Conservation (phyloP, 1,139 yeast species). For the Debaryomyces udenii region DNA sequence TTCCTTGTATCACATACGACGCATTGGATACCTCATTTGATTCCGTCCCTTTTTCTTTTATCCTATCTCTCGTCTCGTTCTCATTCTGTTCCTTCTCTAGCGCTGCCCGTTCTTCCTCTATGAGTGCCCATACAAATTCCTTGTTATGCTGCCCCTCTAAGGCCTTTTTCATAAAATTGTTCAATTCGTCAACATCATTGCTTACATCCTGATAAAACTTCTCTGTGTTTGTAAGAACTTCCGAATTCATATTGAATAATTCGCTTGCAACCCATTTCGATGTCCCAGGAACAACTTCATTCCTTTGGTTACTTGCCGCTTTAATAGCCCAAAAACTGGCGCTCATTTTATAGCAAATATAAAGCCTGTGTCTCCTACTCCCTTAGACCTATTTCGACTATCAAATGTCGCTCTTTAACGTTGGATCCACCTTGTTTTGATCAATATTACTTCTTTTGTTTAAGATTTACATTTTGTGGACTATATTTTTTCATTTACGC, state of each 20-base stretch:
- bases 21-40: slow-evolving; percentile 1
- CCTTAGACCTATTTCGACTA: slow-evolving; percentile 1
- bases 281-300: slow-evolving; percentile 40
- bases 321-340: slow-evolving; percentile 39
- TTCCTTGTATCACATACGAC: slow-evolving; percentile 8
- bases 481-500: slow-evolving; percentile 6
- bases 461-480: slow-evolving; percentile 6
- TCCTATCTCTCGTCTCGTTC: too few relatives aligned
- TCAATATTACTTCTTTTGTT: background rate
- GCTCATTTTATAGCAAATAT: slow-evolving; percentile 20
- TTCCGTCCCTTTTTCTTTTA: background rate
- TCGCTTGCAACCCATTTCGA: slow-evolving; percentile 43
- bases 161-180: slow-evolving; percentile 26
- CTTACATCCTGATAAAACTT: slow-evolving; percentile 22
- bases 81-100: slow-evolving; percentile 1
- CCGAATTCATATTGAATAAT: slow-evolving; percentile 30
- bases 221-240: slow-evolving; percentile 29
- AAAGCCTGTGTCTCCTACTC: slow-evolving; percentile 4
- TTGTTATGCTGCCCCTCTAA: slow-evolving; percentile 15
- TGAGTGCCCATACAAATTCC: slow-evolving; percentile 1
- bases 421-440: too few relatives aligned
- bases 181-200: slow-evolving; percentile 25
- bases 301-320: slow-evolving; percentile 31
- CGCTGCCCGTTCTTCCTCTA: slow-evolving; percentile 1
- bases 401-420: background rate